Conservation (phyloP, 805 yeast species). For the Suhomyces sp. region DNA sequence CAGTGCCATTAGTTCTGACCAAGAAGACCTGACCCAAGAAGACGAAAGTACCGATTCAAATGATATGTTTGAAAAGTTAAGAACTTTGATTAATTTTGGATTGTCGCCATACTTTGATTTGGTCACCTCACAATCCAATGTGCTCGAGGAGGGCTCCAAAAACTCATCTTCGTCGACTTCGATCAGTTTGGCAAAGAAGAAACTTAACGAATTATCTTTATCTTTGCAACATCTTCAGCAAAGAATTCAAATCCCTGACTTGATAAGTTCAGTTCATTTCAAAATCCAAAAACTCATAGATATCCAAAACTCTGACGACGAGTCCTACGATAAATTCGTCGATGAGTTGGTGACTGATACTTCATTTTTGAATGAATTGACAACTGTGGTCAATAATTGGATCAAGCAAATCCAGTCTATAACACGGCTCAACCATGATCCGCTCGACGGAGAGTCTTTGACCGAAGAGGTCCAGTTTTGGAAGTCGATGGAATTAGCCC, state of each 20-base stretch:
- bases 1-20: conserved; percentile 1
- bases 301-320: conserved; percentile 11
- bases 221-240: conserved; percentile 69
- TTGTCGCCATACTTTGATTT: conserved; percentile 69
- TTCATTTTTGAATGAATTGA: conserved; percentile 62
- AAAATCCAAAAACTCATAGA: conserved; percentile 23
- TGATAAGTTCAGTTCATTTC: conserved; percentile 52
- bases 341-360: conserved; percentile 47
- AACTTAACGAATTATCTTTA: conserved; percentile 62
- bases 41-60: conserved; percentile 7
- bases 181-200: conserved; percentile 51
- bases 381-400: conserved; percentile 72
- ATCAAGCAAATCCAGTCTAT: conserved; percentile 57
- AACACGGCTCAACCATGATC: conserved; percentile 51
- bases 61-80: conserved; percentile 49
- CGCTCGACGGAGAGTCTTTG: conserved; percentile 50
- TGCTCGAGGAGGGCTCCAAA: conserved; percentile 5
- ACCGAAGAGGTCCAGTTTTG: conserved; percentile 75
- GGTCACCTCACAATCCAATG: conserved; percentile 17
- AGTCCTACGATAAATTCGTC: conserved; percentile 14
- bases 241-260: conserved; percentile 64
- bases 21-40: conserved; percentile 1
- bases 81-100: conserved; percentile 59
- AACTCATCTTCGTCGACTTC: conserved; percentile 6
- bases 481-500: conserved; percentile 64